Evolutionary conservation across 2,329 filamentous ascomycete genomes (phyloP), one percentile per base, ranked within the genome.

Genomic region (Berkeleyomyces rouxiae): DNA sequence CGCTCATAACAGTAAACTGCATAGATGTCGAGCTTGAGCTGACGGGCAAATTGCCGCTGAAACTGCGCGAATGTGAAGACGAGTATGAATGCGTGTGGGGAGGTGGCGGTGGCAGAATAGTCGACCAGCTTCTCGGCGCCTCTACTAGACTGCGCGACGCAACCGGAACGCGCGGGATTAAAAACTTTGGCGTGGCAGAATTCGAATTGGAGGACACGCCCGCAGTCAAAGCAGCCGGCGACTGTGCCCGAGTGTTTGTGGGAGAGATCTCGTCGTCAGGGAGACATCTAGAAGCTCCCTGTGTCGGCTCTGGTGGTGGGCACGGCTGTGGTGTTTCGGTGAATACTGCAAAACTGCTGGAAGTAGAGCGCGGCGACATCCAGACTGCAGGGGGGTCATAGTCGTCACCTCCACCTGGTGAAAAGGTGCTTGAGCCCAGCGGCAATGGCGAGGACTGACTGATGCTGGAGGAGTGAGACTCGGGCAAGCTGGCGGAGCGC

Each of bases 321-420:
- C n/a, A 13, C 33, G 5, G 3, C n/a, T 39, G 31, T 3, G 6
- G 13, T 6, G 58, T 39, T 44, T 60, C 33, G 1, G 11, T 23
- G 36, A 36, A 60, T 16, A 43, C 33, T 13, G 31, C 36, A 37
- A 60, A 39, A 33, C 58, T 46, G 40, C 31, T 61, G 10, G 49
- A 40, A 11, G 33, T 57, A 55, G 60, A 36, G 13, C 58, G 58
- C 37, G 58, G 58, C 6, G 62, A 37, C 47, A 63, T 61, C 62
- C 62, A 63, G 33, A 60, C 49, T 36, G 62, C 62, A 23, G 63
- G 63, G 5, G 63, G 63, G 31, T 64, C 63, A 58, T 64, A 64
- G 31, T 64, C 62, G 40, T 63, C 63, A 16, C 40, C 36, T 11
- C 44, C 42, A 43, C 63, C 63, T 7, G 63, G 63, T 6, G 63